phyloP scores from a whole-genome alignment of 2,329 filamentous ascomycete species.

The Pseudogymnoascus sp. region DNA sequence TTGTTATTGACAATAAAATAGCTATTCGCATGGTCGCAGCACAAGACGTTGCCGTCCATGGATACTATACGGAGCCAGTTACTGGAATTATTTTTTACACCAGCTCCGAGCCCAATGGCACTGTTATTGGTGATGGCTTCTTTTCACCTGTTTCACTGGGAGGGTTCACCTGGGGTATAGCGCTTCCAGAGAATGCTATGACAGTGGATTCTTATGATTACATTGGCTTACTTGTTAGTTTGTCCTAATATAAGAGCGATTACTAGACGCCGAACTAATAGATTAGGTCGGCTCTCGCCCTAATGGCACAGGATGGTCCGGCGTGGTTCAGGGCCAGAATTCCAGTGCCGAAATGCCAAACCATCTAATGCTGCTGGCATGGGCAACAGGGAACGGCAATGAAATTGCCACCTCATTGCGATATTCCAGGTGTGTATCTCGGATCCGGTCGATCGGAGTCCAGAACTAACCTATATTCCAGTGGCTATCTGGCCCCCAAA shows the following conservation, averaged over 20 bases:
- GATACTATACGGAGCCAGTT: constrained; percentile 36
- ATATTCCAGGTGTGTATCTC: constrained; percentile 37
- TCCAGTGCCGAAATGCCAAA: constrained; percentile 42
- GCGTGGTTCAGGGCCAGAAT: constrained; percentile 46
- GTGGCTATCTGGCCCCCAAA: constrained; percentile 51
- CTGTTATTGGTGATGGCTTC: constrained; percentile 29
- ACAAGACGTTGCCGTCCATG: constrained; percentile 26
- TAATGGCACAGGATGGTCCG: constrained; percentile 49
- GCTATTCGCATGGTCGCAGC: constrained; percentile 19
- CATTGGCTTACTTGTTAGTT: constrained; percentile 49
- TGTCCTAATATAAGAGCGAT: neutral
- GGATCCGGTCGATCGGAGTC: neutral
- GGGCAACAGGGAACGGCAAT: constrained; percentile 45
- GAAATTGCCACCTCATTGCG: constrained; percentile 51
- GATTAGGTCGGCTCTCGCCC: constrained; percentile 35
- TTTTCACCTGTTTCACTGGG: constrained; percentile 28
- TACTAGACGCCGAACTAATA: neutral
- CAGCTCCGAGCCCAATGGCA: constrained; percentile 36
- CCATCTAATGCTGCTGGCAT: constrained; percentile 46
- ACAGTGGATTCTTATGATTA: constrained; percentile 47
- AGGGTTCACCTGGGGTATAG: constrained; percentile 47
- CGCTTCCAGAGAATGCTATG: constrained; percentile 43
- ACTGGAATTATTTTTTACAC: constrained; percentile 49
- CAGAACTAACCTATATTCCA: constrained; percentile 16
- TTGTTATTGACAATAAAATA: constrained; percentile 15